These are phyloP conservation scores for Haplosporangium sp. DNA, from an alignment of 371 early-diverging fungal genomes.

Conservation along the genomic window DNA sequence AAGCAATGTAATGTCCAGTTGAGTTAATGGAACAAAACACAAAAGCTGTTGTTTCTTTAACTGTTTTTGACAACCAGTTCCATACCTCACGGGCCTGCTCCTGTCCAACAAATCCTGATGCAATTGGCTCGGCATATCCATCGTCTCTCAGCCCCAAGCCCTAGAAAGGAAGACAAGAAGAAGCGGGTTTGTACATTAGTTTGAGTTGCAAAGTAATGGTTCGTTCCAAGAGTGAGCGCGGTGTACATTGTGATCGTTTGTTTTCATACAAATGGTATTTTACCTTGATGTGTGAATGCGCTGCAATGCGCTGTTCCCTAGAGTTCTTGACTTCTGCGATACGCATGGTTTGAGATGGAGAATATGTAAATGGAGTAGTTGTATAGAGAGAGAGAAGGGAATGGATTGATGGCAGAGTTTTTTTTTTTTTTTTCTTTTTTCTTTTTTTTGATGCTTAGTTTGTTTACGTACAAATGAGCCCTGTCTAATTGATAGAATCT, in stretches of 20 bases:
- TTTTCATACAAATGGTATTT: too few species aligned
- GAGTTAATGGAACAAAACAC: background rate
- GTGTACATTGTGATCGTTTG: background rate
- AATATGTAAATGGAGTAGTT: background rate
- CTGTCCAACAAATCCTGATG: conserved; percentile 97
- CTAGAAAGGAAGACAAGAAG: conserved; percentile 5
- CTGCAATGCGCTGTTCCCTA: conserved; percentile 92
- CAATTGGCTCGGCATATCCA: conserved; percentile 87
- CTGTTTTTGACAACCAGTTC: background rate
- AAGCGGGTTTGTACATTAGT: too few species aligned
- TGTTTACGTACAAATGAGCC: too few species aligned
- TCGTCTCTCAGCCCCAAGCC: conserved; percentile 88
- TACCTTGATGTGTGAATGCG: conserved; percentile 95
- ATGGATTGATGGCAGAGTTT: conserved; percentile 4
- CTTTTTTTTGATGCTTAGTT: background rate
- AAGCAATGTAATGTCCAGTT: background rate
- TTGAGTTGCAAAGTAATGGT: background rate
- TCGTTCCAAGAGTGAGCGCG: background rate
- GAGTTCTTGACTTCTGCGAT: conserved; percentile 86
- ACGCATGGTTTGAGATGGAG: conserved; percentile 60
- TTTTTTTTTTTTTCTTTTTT: background rate
- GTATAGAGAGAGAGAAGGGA: background rate
- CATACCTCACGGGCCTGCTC: conserved; percentile 93
- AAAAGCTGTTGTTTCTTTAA: background rate
- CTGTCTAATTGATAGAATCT: too few species aligned